Percentiles rank a stretch among this genome's conserved stretches.
These are phyloP conservation scores for Lyophyllum atratum DNA, from an alignment of 768 basidiomycete species.

Conservation along the genomic window DNA sequence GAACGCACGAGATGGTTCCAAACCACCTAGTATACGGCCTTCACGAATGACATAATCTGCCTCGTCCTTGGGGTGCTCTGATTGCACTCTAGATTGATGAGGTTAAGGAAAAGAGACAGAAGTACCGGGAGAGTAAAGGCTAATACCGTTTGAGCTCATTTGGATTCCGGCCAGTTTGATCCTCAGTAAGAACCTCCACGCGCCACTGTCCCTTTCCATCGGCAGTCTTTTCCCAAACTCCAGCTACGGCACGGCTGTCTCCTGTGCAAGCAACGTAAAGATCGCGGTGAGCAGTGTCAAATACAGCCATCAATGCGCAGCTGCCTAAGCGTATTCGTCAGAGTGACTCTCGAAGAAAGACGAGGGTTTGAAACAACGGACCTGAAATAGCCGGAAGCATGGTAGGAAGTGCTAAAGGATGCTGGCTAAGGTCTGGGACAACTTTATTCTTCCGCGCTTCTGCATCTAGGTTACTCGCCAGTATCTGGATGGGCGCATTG, in stretches of 20 bases:
- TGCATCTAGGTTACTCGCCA: slow-evolving; percentile 58
- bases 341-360: slow-evolving; percentile 14
- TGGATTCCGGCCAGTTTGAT: slow-evolving; percentile 92
- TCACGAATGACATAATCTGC: slow-evolving; percentile 69
- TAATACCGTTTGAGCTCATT: slow-evolving; percentile 80
- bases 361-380: slow-evolving; percentile 21
- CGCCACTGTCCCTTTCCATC: slow-evolving; percentile 80
- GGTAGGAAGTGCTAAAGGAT: slow-evolving; percentile 69
- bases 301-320: slow-evolving; percentile 85
- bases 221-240: slow-evolving; percentile 75
- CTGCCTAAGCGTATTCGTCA: slow-evolving; percentile 55
- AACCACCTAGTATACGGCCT: slow-evolving; percentile 84
- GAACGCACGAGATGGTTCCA: slow-evolving; percentile 87
- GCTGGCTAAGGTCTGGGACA: slow-evolving; percentile 67
- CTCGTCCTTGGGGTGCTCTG: slow-evolving; percentile 83
- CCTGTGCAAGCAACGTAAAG: slow-evolving; percentile 92
- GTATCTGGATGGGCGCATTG: slow-evolving; percentile 72
- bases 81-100: slow-evolving; percentile 57
- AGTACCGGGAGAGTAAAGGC: background rate
- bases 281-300: slow-evolving; percentile 82
- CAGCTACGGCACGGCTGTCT: slow-evolving; percentile 94
- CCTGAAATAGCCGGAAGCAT: slow-evolving; percentile 86
- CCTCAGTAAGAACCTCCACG: slow-evolving; percentile 92
- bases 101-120: background rate
- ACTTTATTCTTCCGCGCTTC: slow-evolving; percentile 50